Evolutionary conservation across 2,329 filamentous ascomycete genomes (phyloP), one percentile per base, ranked within the genome.

Genomic region (Colletotrichum orchidophilum): DNA sequence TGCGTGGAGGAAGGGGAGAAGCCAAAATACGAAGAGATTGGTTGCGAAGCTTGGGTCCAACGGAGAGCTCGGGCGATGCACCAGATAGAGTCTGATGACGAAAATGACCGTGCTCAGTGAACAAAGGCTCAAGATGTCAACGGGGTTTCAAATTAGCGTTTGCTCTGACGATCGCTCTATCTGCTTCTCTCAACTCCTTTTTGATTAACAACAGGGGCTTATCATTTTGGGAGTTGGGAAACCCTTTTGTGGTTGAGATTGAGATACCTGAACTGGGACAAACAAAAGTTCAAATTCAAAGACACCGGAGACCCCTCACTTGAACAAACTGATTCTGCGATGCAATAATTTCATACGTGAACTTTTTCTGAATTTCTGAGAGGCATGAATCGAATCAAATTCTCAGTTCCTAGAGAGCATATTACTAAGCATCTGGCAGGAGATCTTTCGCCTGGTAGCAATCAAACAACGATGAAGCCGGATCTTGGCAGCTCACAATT

Each of bases 11-110:
- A 77, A 42, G 81, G 79, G 0, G 79, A 79, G 58, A 68, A 73
- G 70, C 78, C 74, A 52, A 81, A 79, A 72, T 84, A 85, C 62
- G 79, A 78, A 4, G 81, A 84, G 74, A 77, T 84, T 31, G 76
- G 78, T 49, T 84, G 83, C 58, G 71, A 75, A 27, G 81, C 82
- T 18, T 84, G 83, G 82, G 78, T 83, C 27, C 74, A 74, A 74
- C 78, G 75, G 62, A 74, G 83, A 66, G 75, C 79, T 8, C 73
- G 53, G 59, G 78, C 77, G 7, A 83, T 83, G 82, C 77, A 81
- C 60, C 50, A 75, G 59, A 74, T 73, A 7, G 66, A 73, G 11
- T 65, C 71, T 3, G 27, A 59, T 27, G 63, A 63, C 15, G 71
- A 72, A 26, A 53, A 26, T 1, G 53, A 63, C 39, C 4, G 39